Evolutionary conservation across 345 rosid species (phyloP).

Genomic region (Orychophragmus violaceus): DNA sequence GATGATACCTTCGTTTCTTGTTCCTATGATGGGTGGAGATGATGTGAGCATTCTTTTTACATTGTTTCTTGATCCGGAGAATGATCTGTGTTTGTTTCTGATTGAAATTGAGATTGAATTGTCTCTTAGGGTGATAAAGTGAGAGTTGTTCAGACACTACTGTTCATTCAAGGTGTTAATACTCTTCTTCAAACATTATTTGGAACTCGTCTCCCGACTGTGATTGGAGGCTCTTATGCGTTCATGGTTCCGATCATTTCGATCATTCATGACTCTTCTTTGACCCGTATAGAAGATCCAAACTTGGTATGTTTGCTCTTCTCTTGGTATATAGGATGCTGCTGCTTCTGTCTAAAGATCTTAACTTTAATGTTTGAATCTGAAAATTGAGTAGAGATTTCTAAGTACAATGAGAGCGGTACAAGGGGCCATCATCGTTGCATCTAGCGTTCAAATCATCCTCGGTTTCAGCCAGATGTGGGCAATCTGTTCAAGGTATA

Average conservation of each 20-base stretch:
- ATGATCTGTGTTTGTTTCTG: neutral
- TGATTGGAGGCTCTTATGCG: constrained; percentile 94
- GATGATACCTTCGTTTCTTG: constrained; percentile 97
- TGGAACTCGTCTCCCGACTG: constrained; percentile 91
- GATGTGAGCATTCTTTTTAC: constrained; percentile 45
- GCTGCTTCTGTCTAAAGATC: neutral
- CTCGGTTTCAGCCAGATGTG: constrained; percentile 93
- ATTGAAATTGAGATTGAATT: neutral
- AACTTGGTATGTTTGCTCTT: constrained; percentile 44
- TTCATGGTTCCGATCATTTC: constrained; percentile 96
- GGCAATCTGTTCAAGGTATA: constrained; percentile 93
- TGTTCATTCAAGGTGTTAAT: constrained; percentile 87
- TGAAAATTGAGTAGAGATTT: constrained; percentile 49
- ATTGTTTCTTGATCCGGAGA: neutral
- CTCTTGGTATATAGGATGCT: neutral
- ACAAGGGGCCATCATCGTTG: constrained; percentile 93
- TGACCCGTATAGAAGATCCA: constrained; percentile 60
- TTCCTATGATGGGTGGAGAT: constrained; percentile 93
- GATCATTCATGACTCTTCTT: constrained; percentile 75
- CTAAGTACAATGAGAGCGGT: constrained; percentile 93
- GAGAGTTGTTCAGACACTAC: constrained; percentile 87
- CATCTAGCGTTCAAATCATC: constrained; percentile 92
- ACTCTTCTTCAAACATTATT: constrained; percentile 88
- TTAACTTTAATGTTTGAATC: neutral
- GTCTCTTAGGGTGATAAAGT: constrained; percentile 76